A percentile compares a stretch with the other conserved stretches of the same genome.
phyloP scores from a whole-genome alignment of 768 basidiomycete species.

The Tylopilus subfusipes region DNA sequence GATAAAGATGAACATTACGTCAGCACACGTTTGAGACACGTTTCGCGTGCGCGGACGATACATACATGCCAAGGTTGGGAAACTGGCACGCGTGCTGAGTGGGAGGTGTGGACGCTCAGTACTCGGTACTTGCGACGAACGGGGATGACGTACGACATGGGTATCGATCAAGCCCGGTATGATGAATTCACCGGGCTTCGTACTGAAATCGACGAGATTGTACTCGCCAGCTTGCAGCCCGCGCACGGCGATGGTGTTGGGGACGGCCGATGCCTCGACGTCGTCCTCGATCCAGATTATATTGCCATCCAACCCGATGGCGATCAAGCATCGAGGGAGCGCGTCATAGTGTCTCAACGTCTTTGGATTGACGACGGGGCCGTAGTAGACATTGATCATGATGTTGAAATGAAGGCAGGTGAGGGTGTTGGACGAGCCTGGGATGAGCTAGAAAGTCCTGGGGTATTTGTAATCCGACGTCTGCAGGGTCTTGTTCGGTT shows the following conservation, averaged over 20 bases:
- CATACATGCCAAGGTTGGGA: conserved; percentile 35
- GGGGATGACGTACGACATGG: conserved; percentile 63
- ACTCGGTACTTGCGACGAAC: neutral
- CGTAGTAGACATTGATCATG: conserved; percentile 46
- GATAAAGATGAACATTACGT: neutral
- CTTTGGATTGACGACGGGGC: conserved; percentile 53
- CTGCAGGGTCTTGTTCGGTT: conserved; percentile 2
- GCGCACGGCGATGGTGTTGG: conserved; percentile 47
- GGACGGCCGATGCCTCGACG: conserved; percentile 46
- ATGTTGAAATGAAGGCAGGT: neutral
- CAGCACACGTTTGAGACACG: neutral
- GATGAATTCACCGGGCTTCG: conserved; percentile 55
- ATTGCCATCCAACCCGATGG: conserved; percentile 45
- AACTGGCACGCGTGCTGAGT: conserved; percentile 36
- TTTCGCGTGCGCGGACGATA: neutral
- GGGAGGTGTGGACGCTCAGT: neutral
- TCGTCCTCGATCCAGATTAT: conserved; percentile 73
- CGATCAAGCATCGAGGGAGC: conserved; percentile 53
- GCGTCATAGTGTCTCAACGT: conserved; percentile 42
- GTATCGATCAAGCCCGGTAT: conserved; percentile 90
- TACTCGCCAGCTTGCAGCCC: conserved; percentile 38
- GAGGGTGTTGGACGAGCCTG: neutral
- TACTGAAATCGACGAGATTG: conserved; percentile 34
- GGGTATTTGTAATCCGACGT: neutral
- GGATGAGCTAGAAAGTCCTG: neutral